These are phyloP conservation scores for Boechera retrofracta DNA, from an alignment of 345 rosid genomes.

Conservation along the genomic window DNA sequence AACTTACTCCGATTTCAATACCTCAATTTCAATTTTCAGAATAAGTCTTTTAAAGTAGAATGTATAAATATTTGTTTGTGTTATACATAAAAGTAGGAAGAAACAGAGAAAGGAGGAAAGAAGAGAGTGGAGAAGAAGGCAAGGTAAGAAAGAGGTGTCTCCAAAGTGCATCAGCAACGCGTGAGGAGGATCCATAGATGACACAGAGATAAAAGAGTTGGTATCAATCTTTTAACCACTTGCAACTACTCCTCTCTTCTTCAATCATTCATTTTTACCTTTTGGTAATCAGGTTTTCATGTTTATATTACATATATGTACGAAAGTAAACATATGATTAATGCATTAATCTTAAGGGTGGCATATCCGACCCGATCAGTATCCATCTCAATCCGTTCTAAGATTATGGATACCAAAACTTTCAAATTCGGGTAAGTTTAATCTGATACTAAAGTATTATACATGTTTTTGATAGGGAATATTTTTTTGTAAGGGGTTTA, in stretches of 20 bases:
- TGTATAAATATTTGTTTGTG: not conserved
- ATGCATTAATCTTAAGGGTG: not conserved
- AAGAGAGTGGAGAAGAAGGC: conserved; percentile 33
- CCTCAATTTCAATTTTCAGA: not conserved
- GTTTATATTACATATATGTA: not conserved
- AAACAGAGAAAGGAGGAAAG: not conserved
- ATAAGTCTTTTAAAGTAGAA: not conserved
- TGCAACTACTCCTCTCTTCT: conserved; percentile 33
- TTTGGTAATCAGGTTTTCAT: conserved; percentile 8
- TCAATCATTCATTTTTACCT: conserved; percentile 21
- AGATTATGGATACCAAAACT: too few relatives aligned
- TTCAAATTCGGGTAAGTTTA: too few relatives aligned
- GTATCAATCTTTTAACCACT: conserved; percentile 41
- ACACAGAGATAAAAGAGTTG: conserved; percentile 41
- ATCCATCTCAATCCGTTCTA: too few relatives aligned
- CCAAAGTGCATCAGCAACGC: conserved; percentile 44
- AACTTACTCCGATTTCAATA: not conserved
- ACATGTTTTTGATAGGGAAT: too few relatives aligned
- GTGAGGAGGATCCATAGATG: conserved; percentile 42
- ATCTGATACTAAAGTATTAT: too few relatives aligned
- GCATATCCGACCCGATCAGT: too few relatives aligned
- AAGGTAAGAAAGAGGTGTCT: conserved; percentile 37
- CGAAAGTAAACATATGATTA: not conserved
- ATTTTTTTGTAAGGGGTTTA: too few relatives aligned
- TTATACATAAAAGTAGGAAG: not conserved